Conservation (phyloP, 495 filamentous ascomycete species). For the Penicillium macrosclerotiorum region DNA sequence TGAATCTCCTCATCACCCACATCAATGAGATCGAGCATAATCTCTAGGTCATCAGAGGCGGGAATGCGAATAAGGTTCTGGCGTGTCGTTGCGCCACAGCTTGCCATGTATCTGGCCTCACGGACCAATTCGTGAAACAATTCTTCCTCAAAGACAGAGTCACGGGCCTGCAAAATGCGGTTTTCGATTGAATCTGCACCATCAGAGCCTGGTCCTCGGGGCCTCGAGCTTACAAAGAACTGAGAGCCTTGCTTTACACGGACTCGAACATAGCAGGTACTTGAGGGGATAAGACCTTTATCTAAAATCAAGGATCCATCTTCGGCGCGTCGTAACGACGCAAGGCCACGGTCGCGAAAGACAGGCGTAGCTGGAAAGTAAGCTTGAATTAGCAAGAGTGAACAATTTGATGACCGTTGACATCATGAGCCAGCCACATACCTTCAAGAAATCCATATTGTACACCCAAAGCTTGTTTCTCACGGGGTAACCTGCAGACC, state of each 20-base stretch:
- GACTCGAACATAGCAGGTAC: constrained; percentile 65
- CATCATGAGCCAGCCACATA: constrained; percentile 18
- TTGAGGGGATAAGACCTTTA: constrained; percentile 56
- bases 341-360: constrained; percentile 76
- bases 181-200: constrained; percentile 51
- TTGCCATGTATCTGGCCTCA: constrained; percentile 69
- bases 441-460: constrained; percentile 85
- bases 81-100: constrained; percentile 61
- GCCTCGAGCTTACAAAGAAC: constrained; percentile 40
- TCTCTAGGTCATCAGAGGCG: constrained; percentile 49
- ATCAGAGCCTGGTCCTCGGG: constrained; percentile 31
- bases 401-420: too few relatives aligned
- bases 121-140: constrained; percentile 87
- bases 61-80: constrained; percentile 58
- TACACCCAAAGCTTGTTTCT: constrained; percentile 74
- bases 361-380: constrained; percentile 66
- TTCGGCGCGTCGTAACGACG: constrained; percentile 67
- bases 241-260: constrained; percentile 42
- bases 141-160: constrained; percentile 89
- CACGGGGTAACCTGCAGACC: constrained; percentile 67
- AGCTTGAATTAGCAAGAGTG: neutral
- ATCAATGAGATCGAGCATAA: constrained; percentile 65
- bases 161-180: constrained; percentile 74
- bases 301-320: constrained; percentile 76
- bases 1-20: constrained; percentile 37